These are phyloP conservation scores for Kwoniella sp. DNA, from an alignment of 768 basidiomycete genomes.

Conservation along the genomic window DNA sequence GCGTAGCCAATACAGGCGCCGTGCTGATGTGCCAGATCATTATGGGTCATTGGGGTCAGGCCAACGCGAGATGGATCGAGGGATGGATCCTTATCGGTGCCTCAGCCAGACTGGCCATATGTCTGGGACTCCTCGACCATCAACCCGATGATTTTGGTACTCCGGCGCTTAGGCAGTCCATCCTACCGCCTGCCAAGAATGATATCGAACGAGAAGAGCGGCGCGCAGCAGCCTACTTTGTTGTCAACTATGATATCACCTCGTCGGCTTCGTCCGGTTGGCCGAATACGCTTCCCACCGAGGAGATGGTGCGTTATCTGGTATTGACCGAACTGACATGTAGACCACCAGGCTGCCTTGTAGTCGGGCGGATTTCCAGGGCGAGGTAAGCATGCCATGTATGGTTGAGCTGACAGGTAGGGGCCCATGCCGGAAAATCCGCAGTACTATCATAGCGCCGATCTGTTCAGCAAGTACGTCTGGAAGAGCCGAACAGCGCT, in stretches of 20 bases:
- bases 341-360: conserved; percentile 21
- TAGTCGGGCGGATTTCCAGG: conserved; percentile 13
- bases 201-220: conserved; percentile 41
- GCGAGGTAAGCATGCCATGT: conserved; percentile 8
- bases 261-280: conserved; percentile 28
- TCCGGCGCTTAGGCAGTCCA: conserved; percentile 2
- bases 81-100: conserved; percentile 32
- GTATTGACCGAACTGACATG: background rate
- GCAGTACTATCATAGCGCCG: conserved; percentile 20
- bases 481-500: background rate
- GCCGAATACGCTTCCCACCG: conserved; percentile 22
- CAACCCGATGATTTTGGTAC: conserved; percentile 9
- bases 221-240: conserved; percentile 21
- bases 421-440: conserved; percentile 15
- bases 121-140: conserved; percentile 28
- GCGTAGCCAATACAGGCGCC: background rate
- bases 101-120: conserved; percentile 18
- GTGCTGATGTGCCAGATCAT: conserved; percentile 13
- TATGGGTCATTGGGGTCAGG: conserved; percentile 15
- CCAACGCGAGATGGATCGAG: conserved; percentile 34
- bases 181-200: conserved; percentile 22
- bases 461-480: conserved; percentile 27
- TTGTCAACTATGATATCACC: conserved; percentile 24
- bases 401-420: background rate
- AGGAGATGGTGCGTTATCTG: conserved; percentile 33